Evolutionary conservation across 148 eudicot genomes (phyloP).

Genomic region (Chenopodium album): DNA sequence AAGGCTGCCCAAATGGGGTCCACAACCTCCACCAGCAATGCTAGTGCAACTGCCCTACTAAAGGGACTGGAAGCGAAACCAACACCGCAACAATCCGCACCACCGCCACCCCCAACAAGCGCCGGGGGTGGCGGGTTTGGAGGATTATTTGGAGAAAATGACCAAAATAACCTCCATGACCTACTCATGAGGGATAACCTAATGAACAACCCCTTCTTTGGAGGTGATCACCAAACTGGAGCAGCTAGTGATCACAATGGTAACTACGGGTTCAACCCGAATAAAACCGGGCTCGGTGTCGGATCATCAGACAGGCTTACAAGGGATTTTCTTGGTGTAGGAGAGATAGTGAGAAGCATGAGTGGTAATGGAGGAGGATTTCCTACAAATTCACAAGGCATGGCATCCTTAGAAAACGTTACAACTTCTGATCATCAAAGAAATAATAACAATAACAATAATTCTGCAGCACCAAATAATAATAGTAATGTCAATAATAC

Average conservation of each 20-base stretch:
- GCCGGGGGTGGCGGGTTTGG: conserved; percentile 27
- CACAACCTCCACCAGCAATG: conserved; percentile 42
- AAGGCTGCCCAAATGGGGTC: conserved; percentile 75
- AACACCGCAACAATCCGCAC: conserved; percentile 20
- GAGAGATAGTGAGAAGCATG: conserved; percentile 59
- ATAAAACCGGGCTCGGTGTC: conserved; percentile 23
- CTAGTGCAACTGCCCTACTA: conserved; percentile 42
- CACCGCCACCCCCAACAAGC: conserved; percentile 26
- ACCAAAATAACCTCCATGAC: conserved; percentile 41
- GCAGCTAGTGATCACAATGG: background rate
- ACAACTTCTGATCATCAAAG: background rate
- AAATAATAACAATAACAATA: conserved; percentile 22
- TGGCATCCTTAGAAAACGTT: conserved; percentile 8
- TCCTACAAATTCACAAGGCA: conserved; percentile 24
- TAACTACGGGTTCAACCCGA: conserved; percentile 30
- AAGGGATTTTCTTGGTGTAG: conserved; percentile 64
- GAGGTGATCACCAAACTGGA: conserved; percentile 7
- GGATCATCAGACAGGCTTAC: conserved; percentile 45
- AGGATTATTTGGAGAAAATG: conserved; percentile 36
- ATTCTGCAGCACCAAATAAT: background rate
- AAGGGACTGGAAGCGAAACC: conserved; percentile 32
- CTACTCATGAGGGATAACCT: conserved; percentile 29
- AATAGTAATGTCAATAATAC: conserved; percentile 19
- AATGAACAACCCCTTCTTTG: conserved; percentile 41
- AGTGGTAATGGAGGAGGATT: conserved; percentile 36